Percentiles rank a stretch among this genome's conserved stretches.
Evolutionary conservation across 1,139 yeast species (phyloP).

Genomic region (Scheffersomyces titani): DNA sequence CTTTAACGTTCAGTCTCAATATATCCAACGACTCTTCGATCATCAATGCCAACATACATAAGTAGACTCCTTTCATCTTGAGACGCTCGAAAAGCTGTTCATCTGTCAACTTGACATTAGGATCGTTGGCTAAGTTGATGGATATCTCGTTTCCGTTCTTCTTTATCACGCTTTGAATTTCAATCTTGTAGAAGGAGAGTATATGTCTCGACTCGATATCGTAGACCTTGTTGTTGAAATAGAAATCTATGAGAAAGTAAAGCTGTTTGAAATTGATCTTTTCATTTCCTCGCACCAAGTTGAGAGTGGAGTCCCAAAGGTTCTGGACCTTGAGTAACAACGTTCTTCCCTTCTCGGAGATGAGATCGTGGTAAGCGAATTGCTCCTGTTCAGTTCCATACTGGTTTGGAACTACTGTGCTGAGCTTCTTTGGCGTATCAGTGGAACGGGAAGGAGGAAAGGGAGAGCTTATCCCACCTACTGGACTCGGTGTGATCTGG

Average conservation of each 20-base stretch:
- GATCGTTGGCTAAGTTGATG: constrained; percentile 10
- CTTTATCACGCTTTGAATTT: constrained; percentile 22
- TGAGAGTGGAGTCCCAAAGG: constrained; percentile 29
- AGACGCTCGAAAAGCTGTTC: constrained; percentile 14
- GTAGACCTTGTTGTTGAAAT: constrained; percentile 20
- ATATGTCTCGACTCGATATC: constrained; percentile 24
- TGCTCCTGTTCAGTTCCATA: neutral
- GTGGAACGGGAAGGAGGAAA: neutral
- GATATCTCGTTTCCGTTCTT: constrained; percentile 17
- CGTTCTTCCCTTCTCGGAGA: constrained; percentile 5
- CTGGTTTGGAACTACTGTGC: neutral
- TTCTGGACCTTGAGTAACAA: constrained; percentile 19
- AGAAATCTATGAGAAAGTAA: constrained; percentile 33
- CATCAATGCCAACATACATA: constrained; percentile 33
- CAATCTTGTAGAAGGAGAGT: constrained; percentile 27
- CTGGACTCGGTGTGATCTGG: constrained; percentile 4
- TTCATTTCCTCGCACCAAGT: constrained; percentile 22
- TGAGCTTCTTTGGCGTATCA: neutral
- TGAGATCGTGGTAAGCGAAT: neutral
- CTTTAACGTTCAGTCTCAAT: constrained; percentile 17
- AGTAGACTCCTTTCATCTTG: constrained; percentile 27
- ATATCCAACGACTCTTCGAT: constrained; percentile 33
- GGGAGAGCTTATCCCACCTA: constrained; percentile 3
- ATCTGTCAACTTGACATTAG: constrained; percentile 9
- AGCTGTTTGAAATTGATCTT: constrained; percentile 30